Base-by-base conservation (phyloP, 495 filamentous ascomycete species). In the Lasiosphaeria ovina region DNA sequence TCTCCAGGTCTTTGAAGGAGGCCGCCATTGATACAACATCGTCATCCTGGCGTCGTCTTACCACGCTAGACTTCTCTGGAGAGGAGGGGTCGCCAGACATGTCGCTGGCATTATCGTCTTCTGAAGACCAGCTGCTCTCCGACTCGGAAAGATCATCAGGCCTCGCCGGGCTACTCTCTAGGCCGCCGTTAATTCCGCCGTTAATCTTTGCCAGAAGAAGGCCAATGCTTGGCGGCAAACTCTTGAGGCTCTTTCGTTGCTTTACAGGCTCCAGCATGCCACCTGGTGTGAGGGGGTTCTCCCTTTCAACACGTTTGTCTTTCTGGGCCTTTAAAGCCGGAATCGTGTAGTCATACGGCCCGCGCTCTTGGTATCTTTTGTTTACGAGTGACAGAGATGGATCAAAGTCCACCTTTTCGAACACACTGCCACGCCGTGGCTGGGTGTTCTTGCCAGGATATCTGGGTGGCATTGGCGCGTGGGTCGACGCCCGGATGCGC, bases 361-460 rank as follows among this genome's bases (percentile, higher is more conserved):
- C 82, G 51, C 70, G 74, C 54, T 74, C 72, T 52, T 77, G 74
- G 60, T 85, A 83, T 60, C 83, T 85, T 54, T 77, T 75, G 59
- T 76, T 77, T 0, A 78, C 71, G 31, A 73, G 69, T 9, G 79
- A 73, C 3, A 83, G 66, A 5, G 77, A 68, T 9, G 76, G 75
- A 14, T 80, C 76, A 59, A 85, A 80, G 32, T 80, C 67, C 8
- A 85, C 72, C 56, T 75, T 79, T 14, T 78, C 74, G 57, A 82
- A 85, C 12, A 77, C 62, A 57, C 79, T 82, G 33, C 60, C 57
- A 12, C 67, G 64, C 1, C 74, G 65, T 10, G 11, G 40, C 17
- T 40, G 57, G 2, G 31, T 10, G 4, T 45, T 50, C 11, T 52
- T 62, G 5, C 24, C 24, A 3, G 60, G 54, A 32, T 63, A 56